phyloP scores from a whole-genome alignment of 1,284 basidiomycete genomes.

The Porogramme epimiltina region DNA sequence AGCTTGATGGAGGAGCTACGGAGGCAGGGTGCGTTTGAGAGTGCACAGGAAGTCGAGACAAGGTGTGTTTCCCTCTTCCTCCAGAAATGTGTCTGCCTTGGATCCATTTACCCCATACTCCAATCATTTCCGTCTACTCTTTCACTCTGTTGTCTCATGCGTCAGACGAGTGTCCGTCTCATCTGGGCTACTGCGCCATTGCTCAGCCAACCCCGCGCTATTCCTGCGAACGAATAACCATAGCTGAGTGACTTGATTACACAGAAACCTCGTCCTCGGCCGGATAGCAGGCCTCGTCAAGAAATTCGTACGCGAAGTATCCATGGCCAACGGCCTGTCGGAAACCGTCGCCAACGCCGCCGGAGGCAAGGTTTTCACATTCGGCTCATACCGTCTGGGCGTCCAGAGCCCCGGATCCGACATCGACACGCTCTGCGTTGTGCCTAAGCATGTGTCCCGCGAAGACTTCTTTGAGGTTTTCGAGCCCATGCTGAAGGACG shows the following conservation, averaged over 20 bases:
- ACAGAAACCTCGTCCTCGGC: slow-evolving; percentile 91
- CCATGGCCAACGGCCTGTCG: slow-evolving; percentile 80
- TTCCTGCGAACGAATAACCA: too few relatives aligned
- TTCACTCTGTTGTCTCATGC: neutral
- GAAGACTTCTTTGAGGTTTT: slow-evolving; percentile 97
- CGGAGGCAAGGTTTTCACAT: slow-evolving; percentile 99
- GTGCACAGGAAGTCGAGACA: slow-evolving; percentile 83
- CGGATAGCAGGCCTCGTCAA: slow-evolving; percentile 90
- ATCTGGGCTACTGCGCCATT: too few relatives aligned
- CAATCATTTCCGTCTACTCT: neutral
- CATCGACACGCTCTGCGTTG: slow-evolving; percentile 99
- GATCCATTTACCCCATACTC: neutral
- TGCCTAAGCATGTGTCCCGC: slow-evolving; percentile 92
- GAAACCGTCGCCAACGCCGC: slow-evolving; percentile 85
- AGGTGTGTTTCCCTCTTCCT: slow-evolving; percentile 59
- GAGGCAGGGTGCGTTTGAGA: slow-evolving; percentile 88
- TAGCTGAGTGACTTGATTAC: neutral
- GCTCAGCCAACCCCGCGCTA: too few relatives aligned
- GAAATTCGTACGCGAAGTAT: slow-evolving; percentile 90
- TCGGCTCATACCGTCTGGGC: slow-evolving; percentile 94
- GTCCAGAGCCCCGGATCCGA: slow-evolving; percentile 96
- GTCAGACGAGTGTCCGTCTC: too few relatives aligned
- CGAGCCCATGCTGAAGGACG: slow-evolving; percentile 84
- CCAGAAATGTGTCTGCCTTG: neutral
- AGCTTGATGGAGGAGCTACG: slow-evolving; percentile 89